Base-by-base conservation (phyloP, 2,329 filamentous ascomycete genomes). In the Westerdykella sp. region DNA sequence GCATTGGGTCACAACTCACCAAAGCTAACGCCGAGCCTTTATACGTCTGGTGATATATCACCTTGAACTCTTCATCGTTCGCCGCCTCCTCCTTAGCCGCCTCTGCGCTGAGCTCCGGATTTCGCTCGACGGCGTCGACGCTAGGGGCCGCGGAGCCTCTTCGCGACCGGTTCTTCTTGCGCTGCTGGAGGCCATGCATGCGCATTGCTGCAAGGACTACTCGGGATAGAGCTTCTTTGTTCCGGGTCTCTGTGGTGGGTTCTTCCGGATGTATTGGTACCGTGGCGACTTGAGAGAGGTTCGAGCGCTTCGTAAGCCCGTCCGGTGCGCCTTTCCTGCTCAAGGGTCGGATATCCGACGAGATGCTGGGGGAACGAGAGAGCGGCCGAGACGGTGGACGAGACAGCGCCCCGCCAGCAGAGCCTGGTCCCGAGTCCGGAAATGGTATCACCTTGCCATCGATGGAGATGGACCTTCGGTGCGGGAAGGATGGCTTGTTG, bases 201-300 rank as follows among this genome's bases (percentile, higher is more conserved):
- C 74, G 71, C 73, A 77, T 74, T 4, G 72, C 74, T 5, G 74
- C 70, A 70, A 77, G 73, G 18, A 76, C 69, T 4, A 74, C 62
- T n/a, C 70, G 65, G 0, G 71, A 71, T 3, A 77, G 59, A 2
- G 68, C 56, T n/a, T 73, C 71, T 46, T 75, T 76, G 54, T 77
- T 77, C n/a, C 62, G 51, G 3, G 58, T 58, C 40, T 70, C 66
- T 2, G 56, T 61, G 1, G 59, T 62, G 2, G 61, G 58, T 21
- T 67, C 63, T 39, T 63, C 60, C 1, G 59, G 46, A 9, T 59
- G 54, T 3, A 50, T 37, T 2, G 60, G 47, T 5, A 63, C 45
- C 5, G 60, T 67, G n/a, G 56, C 55, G 4, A 69, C 64, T 6
- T 59, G 57, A 0, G 60, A 66, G 7, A 68, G 45, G 7, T 54